Evolutionary conservation across 805 yeast genomes (phyloP).

Genomic region (Kregervanrija pseudodelftensis): DNA sequence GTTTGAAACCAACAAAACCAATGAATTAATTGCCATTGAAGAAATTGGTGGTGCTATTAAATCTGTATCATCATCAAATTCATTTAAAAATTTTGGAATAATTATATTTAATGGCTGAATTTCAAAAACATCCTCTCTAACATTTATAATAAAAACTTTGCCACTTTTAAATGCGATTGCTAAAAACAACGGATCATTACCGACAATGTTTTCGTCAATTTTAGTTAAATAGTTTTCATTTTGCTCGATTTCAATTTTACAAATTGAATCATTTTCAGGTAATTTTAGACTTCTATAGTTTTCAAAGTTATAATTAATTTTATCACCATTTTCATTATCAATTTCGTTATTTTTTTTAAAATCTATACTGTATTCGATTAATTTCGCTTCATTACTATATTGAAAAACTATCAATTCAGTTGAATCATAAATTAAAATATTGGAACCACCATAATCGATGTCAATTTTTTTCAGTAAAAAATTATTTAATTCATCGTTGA

Average conservation of each 20-base stretch:
- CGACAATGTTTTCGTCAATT: constrained; percentile 18
- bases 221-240: constrained; percentile 10
- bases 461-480: constrained; percentile 10
- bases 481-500: background rate
- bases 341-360: constrained; percentile 6
- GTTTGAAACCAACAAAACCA: constrained; percentile 32
- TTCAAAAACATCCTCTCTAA: constrained; percentile 25
- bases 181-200: constrained; percentile 23
- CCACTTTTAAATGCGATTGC: constrained; percentile 33
- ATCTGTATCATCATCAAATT: constrained; percentile 13
- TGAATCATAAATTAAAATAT: constrained; percentile 16
- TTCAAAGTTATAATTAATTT: constrained; percentile 1
- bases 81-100: constrained; percentile 16
- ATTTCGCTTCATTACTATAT: constrained; percentile 5
- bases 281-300: constrained; percentile 1
- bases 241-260: constrained; percentile 19
- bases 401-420: constrained; percentile 16
- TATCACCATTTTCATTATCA: background rate
- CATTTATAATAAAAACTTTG: constrained; percentile 35
- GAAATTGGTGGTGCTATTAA: constrained; percentile 22
- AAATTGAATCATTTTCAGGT: constrained; percentile 9
- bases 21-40: constrained; percentile 22
- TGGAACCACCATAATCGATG: constrained; percentile 28
- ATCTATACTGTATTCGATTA: background rate
- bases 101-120: constrained; percentile 15